Evolutionary conservation across 306 rosid species (phyloP), one percentile per base, ranked within the genome.

Genomic region (Prunus mongolica): DNA sequence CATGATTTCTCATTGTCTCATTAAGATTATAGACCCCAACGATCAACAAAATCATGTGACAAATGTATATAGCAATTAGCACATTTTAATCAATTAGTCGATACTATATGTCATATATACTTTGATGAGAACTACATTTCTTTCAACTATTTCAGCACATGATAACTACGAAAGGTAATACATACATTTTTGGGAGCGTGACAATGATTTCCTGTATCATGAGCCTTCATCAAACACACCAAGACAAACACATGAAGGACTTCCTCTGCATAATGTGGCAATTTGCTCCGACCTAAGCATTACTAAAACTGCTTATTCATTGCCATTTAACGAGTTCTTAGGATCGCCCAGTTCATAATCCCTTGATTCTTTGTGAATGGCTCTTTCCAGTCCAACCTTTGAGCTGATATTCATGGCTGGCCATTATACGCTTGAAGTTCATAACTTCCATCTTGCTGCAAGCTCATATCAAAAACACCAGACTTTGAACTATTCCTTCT

Each of bases 401-500:
- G 22, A 60, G 34, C 3, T 3, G 49, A 13, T 50, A 24, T 18
- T 50, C 74, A 46, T 32, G 25, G 27, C 46, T 66, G 22, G 65
- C 87, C 86, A 67, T 78, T 83, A 65, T 77, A 67, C 25, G 57
- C 64, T 50, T 20, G 77, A 72, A 90, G 78, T 13, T 87, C 86
- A 73, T 84, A 89, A 50, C 86, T 89, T 67, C 97, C 98, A 72
- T 92, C 96, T 56, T 82, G 82, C 79, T 82, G 86, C 86, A 90
- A 86, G 79, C 78, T 86, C 97, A 95, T 90, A 74, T 92, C 92
- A 69, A 83, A 89, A 47, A 89, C 89, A 65, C 88, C 88, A 32
- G 95, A 84, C 47, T 72, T 63, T 47, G 82, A 49, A 75, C 79
- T 73, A 79, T 81, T 78, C 72, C 79, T 50, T 67, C 71, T 73